These are phyloP conservation scores for Brassica cretica DNA, from an alignment of 345 rosid species.

Conservation along the genomic window DNA sequence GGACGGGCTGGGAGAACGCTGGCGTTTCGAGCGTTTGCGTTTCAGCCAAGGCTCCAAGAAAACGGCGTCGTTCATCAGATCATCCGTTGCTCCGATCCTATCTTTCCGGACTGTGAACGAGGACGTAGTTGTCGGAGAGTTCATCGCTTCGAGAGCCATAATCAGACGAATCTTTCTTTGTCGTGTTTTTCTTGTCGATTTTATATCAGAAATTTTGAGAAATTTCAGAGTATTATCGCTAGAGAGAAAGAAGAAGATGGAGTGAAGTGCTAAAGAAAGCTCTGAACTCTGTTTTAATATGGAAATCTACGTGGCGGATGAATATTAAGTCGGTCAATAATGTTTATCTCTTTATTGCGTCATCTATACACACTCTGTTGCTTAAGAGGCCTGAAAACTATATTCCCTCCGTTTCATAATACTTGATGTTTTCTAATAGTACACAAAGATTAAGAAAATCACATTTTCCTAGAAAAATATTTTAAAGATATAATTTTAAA, in stretches of 20 bases:
- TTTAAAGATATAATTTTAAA: too few relatives aligned
- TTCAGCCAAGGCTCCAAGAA: conserved; percentile 62
- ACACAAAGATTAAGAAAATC: too few relatives aligned
- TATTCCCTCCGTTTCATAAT: too few relatives aligned
- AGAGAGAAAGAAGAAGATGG: neutral
- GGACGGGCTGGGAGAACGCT: conserved; percentile 42
- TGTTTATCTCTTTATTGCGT: conserved; percentile 25
- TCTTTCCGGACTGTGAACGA: conserved; percentile 13
- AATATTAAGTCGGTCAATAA: conserved; percentile 66
- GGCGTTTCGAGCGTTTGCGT: conserved; percentile 67
- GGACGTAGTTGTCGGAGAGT: conserved; percentile 33
- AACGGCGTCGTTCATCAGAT: conserved; percentile 37
- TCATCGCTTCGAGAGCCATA: conserved; percentile 79
- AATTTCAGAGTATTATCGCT: neutral
- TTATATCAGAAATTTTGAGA: neutral
- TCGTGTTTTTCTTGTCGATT: neutral
- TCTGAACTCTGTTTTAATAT: conserved; percentile 37
- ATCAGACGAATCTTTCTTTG: neutral
- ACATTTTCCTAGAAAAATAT: too few relatives aligned
- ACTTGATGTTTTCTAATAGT: too few relatives aligned
- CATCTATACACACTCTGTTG: neutral
- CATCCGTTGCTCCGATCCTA: conserved; percentile 23
- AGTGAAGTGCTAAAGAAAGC: conserved; percentile 33
- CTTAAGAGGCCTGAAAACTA: neutral
- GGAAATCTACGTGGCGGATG: conserved; percentile 39